phyloP scores from a whole-genome alignment of 225 moss, liverwort and hornwort genomes.

The Rhytidiadelphus loreus region DNA sequence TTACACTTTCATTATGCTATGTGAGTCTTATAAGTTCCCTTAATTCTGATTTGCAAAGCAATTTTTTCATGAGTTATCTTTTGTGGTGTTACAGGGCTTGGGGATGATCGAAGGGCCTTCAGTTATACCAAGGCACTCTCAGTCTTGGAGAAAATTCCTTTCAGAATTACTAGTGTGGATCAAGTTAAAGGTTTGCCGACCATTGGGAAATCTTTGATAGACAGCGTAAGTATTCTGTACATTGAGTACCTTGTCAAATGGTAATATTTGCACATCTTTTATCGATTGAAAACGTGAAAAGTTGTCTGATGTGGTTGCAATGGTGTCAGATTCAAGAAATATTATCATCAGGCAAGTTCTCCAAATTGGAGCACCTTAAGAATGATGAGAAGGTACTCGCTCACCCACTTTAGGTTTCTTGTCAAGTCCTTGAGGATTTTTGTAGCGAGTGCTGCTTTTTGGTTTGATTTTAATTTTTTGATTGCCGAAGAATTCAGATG shows the following conservation, averaged over 20 bases:
- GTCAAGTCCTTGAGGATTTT: neutral
- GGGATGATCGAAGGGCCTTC: slow-evolving; percentile 75
- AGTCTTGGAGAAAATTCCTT: slow-evolving; percentile 83
- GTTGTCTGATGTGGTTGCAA: slow-evolving; percentile 1
- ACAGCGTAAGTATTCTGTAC: slow-evolving; percentile 38
- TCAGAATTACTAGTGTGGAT: slow-evolving; percentile 64
- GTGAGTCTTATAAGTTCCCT: neutral
- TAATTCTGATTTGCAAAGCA: neutral
- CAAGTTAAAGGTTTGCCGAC: slow-evolving; percentile 76
- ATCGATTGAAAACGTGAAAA: neutral
- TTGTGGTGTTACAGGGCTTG: slow-evolving; percentile 45
- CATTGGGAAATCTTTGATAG: slow-evolving; percentile 73
- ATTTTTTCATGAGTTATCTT: neutral
- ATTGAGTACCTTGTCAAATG: neutral
- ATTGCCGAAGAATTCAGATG: neutral
- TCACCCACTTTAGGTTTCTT: neutral
- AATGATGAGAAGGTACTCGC: slow-evolving; percentile 64
- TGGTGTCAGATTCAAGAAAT: slow-evolving; percentile 80
- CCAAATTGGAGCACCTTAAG: slow-evolving; percentile 80
- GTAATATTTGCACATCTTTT: neutral
- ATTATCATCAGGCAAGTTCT: slow-evolving; percentile 58
- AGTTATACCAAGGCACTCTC: slow-evolving; percentile 84
- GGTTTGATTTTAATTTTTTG: neutral
- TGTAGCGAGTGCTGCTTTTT: neutral
- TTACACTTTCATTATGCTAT: neutral